Conservation (phyloP, 176 grass and related monocot genomes). For the Cocos nucifera region DNA sequence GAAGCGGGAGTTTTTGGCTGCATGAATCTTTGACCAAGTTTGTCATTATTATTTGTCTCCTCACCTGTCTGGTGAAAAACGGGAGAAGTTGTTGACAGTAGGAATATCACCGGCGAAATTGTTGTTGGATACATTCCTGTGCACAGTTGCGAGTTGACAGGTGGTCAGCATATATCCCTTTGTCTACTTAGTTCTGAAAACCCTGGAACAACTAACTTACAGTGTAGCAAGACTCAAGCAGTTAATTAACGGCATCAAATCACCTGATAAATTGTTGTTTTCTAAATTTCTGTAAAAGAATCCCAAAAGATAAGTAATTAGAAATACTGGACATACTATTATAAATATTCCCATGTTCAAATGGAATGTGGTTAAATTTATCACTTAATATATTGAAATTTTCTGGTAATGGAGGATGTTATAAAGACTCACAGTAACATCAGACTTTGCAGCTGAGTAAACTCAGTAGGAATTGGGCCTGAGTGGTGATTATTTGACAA, state of each 20-base stretch:
- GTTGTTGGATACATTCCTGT: constrained; percentile 93
- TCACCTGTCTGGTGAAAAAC: constrained; percentile 82
- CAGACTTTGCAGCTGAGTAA: constrained; percentile 76
- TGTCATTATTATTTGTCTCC: neutral
- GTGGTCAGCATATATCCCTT: neutral
- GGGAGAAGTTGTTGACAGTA: constrained; percentile 71
- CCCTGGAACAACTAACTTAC: constrained; percentile 37
- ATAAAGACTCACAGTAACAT: constrained; percentile 53
- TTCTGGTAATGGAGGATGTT: too few relatives aligned
- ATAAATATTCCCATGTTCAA: too few relatives aligned
- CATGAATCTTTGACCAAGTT: too few relatives aligned
- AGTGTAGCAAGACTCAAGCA: constrained; percentile 69
- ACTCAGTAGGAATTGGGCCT: constrained; percentile 67
- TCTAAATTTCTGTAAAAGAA: constrained; percentile 55
- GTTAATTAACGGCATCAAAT: constrained; percentile 64
- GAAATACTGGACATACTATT: too few relatives aligned
- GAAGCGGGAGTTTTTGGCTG: too few relatives aligned
- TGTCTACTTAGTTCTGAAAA: neutral
- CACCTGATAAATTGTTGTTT: constrained; percentile 84
- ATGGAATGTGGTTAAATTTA: too few relatives aligned
- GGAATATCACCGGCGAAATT: constrained; percentile 74
- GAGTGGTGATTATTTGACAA: constrained; percentile 52
- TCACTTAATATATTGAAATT: too few relatives aligned
- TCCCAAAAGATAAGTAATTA: too few relatives aligned
- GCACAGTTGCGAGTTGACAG: neutral